Evolutionary conservation across 768 basidiomycete genomes (phyloP), one percentile per base, ranked within the genome.

Genomic region (Tephrocybe sp.): DNA sequence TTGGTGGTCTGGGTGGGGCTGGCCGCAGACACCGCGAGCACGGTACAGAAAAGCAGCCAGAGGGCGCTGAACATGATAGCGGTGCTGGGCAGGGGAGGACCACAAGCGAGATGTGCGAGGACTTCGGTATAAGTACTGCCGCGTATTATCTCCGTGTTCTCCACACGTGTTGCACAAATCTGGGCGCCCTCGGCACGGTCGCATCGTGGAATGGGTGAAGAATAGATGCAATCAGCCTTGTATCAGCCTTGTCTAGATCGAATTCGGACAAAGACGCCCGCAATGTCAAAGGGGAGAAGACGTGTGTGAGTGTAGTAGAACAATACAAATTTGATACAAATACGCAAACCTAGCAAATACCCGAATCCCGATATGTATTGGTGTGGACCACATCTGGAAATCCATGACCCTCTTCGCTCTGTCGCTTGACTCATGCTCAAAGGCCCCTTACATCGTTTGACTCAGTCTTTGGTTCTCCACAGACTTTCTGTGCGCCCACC

Each of bases 1-100:
- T 57, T 64, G 25, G 42, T 25, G 2, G 68, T 71, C 42, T 56
- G 64, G 13, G 71, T 68, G 13, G 74, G 65, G 30, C 56, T 58
- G 5, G 61, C 54, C 7, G 71, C 65, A 52, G 62, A 68, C 22
- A 67, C 70, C 22, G 74, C 49, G 40, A 71, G 58, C 47, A 70
- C 58, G 56, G 58, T 54, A 49, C 68, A 50, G 62, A 55, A 40
- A 58, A 66, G 49, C 60, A 59, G 60, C 68, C 62, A 56, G 57
- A 58, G 51, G 52, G 58, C 43, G 44, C 60, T 28, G 25, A 59
- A 57, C 77, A 78, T 78, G 60, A 54, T 50, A 52, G 63, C 52
- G 60, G 56, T 51, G 53, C 56, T 55, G 37, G 52, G 50, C 54
- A 57, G 47, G 59, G 21, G 57, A 56, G 46, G 42, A 48, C 52